Base-by-base conservation (phyloP, 371 early-diverging fungal species). In the Gilbertella persicaria region DNA sequence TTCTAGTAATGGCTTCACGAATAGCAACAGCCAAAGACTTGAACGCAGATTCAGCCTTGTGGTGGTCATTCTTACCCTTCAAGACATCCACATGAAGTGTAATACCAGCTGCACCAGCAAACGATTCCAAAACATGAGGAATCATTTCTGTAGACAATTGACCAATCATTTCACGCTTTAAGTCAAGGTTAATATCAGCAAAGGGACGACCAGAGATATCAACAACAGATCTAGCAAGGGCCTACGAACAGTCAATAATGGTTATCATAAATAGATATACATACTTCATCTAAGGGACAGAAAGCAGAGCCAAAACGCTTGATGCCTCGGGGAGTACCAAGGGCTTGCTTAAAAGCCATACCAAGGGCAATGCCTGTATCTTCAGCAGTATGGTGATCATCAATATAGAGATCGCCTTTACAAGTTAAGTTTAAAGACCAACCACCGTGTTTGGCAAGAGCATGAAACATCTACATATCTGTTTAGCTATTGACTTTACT, bases 301-400 rank as follows among this genome's bases (percentile, higher is more conserved):
- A 88, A 97, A 13, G 96, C 97, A 46, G 86, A 82, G n/a, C 97
- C 97, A 66, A 92, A 98, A 26, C 98, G 88, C 43, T 82, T 85
- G 63, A 98, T 97, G 4, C 98, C 97, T 29, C 87, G 77, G 10
- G 92, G 92, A 45, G 85, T 84, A 41, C 95, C 96, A 16, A 98
- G 79, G 1, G 98, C 97, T 50, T 91, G 63, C 67, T 92, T 92
- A 65, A 96, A 96, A 1, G 94, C 95, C 76, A 81, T 80, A 20
- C 98, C 97, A 14, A 98, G 83, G 0, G 95, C 93, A 49, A 98
- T 89, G 16, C 92, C 97, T 5, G 90, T 89, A 66, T 98, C 98
- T 68, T 98, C 97, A 23, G 94, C 94, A 14, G 97, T 92, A 77
- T 98, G 98, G 62, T 98, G 97, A 71, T 98, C 97, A 71, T 97